Evolutionary conservation across 1,284 basidiomycete species (phyloP).

Genomic region (Heterobasidion irregulare): DNA sequence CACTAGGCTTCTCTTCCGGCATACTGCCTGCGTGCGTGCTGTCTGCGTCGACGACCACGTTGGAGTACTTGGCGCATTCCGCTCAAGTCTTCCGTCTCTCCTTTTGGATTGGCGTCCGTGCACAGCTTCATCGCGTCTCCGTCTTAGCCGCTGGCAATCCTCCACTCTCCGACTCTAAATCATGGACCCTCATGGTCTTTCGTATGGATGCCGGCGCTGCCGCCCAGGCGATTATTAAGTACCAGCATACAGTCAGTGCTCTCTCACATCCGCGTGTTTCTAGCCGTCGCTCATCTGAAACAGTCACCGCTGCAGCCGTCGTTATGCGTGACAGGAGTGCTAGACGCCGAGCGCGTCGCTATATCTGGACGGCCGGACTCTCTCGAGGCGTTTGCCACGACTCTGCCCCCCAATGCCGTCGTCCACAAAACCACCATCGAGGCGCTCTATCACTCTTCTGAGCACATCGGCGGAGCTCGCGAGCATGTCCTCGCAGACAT

Average conservation of each 20-base stretch:
- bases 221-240: constrained; percentile 25
- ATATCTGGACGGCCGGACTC: constrained; percentile 49
- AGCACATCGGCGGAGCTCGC: constrained; percentile 25
- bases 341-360: constrained; percentile 38
- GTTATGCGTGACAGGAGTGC: constrained; percentile 43
- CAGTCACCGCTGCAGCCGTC: constrained; percentile 13
- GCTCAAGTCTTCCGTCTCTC: constrained; percentile 45
- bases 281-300: constrained; percentile 16
- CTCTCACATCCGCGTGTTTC: background rate
- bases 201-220: constrained; percentile 27
- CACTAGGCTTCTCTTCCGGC: constrained; percentile 54
- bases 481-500: constrained; percentile 36
- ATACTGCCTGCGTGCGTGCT: constrained; percentile 49
- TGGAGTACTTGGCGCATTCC: constrained; percentile 35
- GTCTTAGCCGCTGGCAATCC: constrained; percentile 12
- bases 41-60: constrained; percentile 32
- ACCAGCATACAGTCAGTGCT: background rate
- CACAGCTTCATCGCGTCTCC: constrained; percentile 31
- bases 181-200: constrained; percentile 47
- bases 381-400: constrained; percentile 31
- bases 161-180: background rate
- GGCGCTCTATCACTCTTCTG: constrained; percentile 45
- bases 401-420: constrained; percentile 22
- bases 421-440: constrained; percentile 34
- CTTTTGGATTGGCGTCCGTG: constrained; percentile 50